Evolutionary conservation across 345 rosid genomes (phyloP).

Genomic region (Bruguiera sexangula): DNA sequence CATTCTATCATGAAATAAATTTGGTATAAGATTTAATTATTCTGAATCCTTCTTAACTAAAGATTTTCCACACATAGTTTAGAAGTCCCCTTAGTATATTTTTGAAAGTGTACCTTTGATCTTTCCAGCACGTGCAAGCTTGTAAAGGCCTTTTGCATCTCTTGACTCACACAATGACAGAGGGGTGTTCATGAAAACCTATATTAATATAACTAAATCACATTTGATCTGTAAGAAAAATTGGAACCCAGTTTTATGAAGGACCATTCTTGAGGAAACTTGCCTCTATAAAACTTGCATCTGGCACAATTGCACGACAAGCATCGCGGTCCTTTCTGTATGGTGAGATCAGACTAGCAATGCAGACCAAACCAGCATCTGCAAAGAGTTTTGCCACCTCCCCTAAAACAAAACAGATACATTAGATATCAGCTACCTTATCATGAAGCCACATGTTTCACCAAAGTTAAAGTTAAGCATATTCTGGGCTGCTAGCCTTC

Average conservation of each 20-base stretch:
- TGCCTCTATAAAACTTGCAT: conserved; percentile 73
- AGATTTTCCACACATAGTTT: too few species aligned
- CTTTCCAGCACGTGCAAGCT: conserved; percentile 91
- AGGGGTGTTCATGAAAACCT: conserved; percentile 95
- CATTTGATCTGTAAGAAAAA: conserved; percentile 10
- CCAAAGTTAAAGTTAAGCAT: not conserved
- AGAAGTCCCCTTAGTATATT: too few species aligned
- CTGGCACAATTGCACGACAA: conserved; percentile 71
- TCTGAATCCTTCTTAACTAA: too few species aligned
- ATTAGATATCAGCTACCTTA: not conserved
- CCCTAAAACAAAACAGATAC: conserved; percentile 36
- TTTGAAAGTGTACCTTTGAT: conserved; percentile 55
- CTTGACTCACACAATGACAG: conserved; percentile 75
- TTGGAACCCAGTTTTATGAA: not conserved
- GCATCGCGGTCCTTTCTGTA: conserved; percentile 83
- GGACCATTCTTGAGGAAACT: conserved; percentile 15
- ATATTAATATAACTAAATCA: conserved; percentile 3
- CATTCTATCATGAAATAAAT: too few species aligned
- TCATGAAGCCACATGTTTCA: not conserved
- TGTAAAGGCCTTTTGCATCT: conserved; percentile 86
- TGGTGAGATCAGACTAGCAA: conserved; percentile 90
- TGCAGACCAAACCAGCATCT: conserved; percentile 86
- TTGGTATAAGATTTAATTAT: too few species aligned
- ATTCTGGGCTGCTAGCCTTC: not conserved
- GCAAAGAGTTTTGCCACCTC: conserved; percentile 94